These are phyloP conservation scores for Breynia disticha DNA, from an alignment of 441 rosid genomes.

Conservation along the genomic window DNA sequence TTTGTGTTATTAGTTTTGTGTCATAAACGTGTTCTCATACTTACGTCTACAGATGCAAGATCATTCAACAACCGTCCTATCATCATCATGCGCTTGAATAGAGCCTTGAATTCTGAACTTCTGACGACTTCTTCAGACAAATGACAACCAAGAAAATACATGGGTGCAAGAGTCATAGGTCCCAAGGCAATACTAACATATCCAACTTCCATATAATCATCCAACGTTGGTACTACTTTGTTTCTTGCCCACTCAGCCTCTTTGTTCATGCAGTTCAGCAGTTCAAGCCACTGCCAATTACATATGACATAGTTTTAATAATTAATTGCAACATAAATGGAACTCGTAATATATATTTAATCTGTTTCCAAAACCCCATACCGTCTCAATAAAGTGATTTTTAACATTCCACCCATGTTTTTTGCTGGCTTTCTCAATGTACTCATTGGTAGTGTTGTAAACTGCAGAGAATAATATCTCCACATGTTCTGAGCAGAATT, in stretches of 20 bases:
- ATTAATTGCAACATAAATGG: too few species aligned
- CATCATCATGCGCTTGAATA: constrained; percentile 1
- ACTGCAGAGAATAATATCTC: constrained; percentile 12
- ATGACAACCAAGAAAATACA: constrained; percentile 5
- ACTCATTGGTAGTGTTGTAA: constrained; percentile 1
- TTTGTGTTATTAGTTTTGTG: too few species aligned
- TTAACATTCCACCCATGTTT: constrained; percentile 4
- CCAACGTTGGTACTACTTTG: constrained; percentile 6
- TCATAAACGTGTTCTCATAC: too few species aligned
- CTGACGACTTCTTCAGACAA: constrained; percentile 5
- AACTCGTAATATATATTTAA: too few species aligned
- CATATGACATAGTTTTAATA: not conserved
- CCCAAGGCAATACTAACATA: constrained; percentile 8
- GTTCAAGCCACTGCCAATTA: constrained; percentile 5
- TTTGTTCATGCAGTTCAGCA: constrained; percentile 2
- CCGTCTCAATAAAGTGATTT: not conserved
- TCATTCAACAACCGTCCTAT: constrained; percentile 11
- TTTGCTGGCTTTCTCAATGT: not conserved
- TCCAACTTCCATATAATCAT: constrained; percentile 7
- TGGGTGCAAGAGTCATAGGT: constrained; percentile 4
- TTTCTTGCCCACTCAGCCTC: constrained; percentile 10
- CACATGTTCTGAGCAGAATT: constrained; percentile 11
- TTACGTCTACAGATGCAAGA: constrained; percentile 1
- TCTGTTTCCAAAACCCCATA: too few species aligned
- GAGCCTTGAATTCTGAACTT: constrained; percentile 5